phyloP scores from a whole-genome alignment of 306 rosid genomes.

The Astragalus glycyphyllos region DNA sequence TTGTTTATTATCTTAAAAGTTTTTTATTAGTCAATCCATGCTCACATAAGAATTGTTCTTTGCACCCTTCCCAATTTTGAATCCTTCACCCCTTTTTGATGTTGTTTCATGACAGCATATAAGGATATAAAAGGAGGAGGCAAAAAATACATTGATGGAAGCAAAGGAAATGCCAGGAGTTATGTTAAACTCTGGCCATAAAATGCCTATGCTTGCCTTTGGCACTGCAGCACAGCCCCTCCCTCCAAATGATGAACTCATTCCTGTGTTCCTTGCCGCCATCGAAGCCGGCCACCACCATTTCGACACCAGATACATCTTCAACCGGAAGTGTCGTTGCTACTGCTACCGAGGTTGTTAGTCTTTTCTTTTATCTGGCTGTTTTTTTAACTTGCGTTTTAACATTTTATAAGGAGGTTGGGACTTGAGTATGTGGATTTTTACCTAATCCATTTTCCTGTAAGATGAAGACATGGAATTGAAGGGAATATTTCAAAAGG shows the following conservation, averaged over 20 bases:
- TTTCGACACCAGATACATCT: slow-evolving; percentile 30
- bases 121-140: background rate
- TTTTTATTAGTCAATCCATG: too few relatives aligned
- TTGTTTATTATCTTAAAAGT: too few relatives aligned
- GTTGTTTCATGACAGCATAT: background rate
- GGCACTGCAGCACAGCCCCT: slow-evolving; percentile 37
- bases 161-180: slow-evolving; percentile 36
- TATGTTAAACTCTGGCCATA: slow-evolving; percentile 46
- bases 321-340: background rate
- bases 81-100: background rate
- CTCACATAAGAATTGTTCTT: too few relatives aligned
- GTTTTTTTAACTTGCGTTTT: background rate
- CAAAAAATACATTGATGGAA: slow-evolving; percentile 21
- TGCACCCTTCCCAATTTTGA: background rate
- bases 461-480: slow-evolving; percentile 39
- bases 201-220: slow-evolving; percentile 40
- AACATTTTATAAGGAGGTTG: slow-evolving; percentile 38
- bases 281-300: slow-evolving; percentile 47
- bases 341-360: too few relatives aligned
- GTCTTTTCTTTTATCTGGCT: background rate
- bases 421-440: slow-evolving; percentile 58
- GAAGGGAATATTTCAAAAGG: background rate
- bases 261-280: slow-evolving; percentile 22
- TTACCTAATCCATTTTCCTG: slow-evolving; percentile 50
- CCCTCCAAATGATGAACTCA: slow-evolving; percentile 37